phyloP scores from a whole-genome alignment of 1,139 yeast species.

The Yamadazyma epiphylla region DNA sequence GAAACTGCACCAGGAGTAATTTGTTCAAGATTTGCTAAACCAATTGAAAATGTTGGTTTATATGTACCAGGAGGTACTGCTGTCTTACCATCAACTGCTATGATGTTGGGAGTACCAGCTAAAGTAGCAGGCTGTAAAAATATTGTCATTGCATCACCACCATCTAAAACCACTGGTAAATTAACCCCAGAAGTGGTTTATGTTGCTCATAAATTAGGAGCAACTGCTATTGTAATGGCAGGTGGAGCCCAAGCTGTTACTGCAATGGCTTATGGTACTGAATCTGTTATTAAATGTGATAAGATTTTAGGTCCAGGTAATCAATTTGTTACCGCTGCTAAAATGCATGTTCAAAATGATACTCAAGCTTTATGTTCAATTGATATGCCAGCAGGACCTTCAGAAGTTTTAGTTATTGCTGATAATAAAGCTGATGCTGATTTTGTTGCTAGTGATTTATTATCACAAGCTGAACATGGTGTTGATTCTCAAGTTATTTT shows the following conservation, averaged over 20 bases:
- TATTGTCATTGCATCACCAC: slow-evolving; percentile 96
- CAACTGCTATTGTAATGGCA: slow-evolving; percentile 83
- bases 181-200: slow-evolving; percentile 96
- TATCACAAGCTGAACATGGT: slow-evolving; percentile 99
- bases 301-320: slow-evolving; percentile 98
- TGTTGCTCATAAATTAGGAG: slow-evolving; percentile 95
- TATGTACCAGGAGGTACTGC: slow-evolving; percentile 99
- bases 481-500: slow-evolving; percentile 94
- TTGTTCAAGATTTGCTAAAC: slow-evolving; percentile 92
- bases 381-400: slow-evolving; percentile 99
- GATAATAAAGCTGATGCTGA: slow-evolving; percentile 87
- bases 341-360: slow-evolving; percentile 95
- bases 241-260: slow-evolving; percentile 99
- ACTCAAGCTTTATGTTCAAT: slow-evolving; percentile 92
- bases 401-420: slow-evolving; percentile 92
- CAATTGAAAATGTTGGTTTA: slow-evolving; percentile 90
- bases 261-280: slow-evolving; percentile 98
- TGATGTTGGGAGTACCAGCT: slow-evolving; percentile 99
- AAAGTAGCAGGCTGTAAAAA: slow-evolving; percentile 95
- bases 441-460: slow-evolving; percentile 90
- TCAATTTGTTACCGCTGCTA: slow-evolving; percentile 98
- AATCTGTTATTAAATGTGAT: slow-evolving; percentile 86
- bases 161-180: slow-evolving; percentile 83
- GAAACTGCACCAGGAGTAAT: slow-evolving; percentile 93
- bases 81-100: slow-evolving; percentile 93